phyloP scores from a whole-genome alignment of 202 grass and related monocot genomes.

The Schoenoplectus tabernaemontani region DNA sequence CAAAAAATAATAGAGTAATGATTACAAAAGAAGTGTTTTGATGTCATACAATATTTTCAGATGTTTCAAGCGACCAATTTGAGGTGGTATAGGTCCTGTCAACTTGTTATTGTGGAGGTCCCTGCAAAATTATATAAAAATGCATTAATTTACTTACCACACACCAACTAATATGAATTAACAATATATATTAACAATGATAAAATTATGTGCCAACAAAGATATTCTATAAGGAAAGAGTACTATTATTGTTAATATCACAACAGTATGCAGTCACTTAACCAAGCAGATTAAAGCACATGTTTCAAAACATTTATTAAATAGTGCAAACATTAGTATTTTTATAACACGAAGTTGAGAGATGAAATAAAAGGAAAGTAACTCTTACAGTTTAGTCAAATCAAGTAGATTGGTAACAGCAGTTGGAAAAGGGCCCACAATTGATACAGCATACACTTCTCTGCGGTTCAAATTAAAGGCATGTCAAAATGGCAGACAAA shows the following conservation, averaged over 20 bases:
- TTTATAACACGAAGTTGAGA: constrained; percentile 12
- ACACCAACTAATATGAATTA: background rate
- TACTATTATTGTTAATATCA: background rate
- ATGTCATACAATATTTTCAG: constrained; percentile 79
- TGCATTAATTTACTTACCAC: background rate
- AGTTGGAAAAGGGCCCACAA: constrained; percentile 85
- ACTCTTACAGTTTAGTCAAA: constrained; percentile 81
- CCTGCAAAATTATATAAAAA: constrained; percentile 40
- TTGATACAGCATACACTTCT: constrained; percentile 95
- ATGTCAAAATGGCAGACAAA: background rate
- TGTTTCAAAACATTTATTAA: background rate
- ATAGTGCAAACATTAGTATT: background rate
- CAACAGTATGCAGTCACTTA: background rate
- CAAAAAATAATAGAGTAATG: background rate
- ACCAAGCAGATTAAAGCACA: background rate
- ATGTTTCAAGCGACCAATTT: constrained; percentile 89
- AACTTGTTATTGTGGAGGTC: constrained; percentile 99
- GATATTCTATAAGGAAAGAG: background rate
- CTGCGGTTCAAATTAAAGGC: constrained; percentile 43
- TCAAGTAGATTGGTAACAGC: constrained; percentile 96
- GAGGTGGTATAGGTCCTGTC: constrained; percentile 79
- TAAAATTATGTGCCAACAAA: background rate
- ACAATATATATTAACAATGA: background rate
- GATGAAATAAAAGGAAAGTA: constrained; percentile 2
- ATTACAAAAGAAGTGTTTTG: background rate